These are phyloP conservation scores for Austroboletus novae-zelandiae DNA, from an alignment of 1,284 basidiomycete genomes.

Conservation along the genomic window DNA sequence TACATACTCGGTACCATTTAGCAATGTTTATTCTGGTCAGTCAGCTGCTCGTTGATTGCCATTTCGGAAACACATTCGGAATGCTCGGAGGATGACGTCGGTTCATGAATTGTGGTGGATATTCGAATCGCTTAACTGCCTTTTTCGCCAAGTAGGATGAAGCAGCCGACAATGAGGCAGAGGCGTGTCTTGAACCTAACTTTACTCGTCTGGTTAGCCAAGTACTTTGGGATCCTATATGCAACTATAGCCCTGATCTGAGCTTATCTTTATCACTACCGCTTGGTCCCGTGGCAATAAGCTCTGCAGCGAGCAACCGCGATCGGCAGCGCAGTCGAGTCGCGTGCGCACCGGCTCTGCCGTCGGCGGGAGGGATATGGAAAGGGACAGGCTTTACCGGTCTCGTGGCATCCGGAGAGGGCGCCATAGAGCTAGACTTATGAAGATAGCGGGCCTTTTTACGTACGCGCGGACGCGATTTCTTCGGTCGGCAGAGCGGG, in stretches of 20 bases:
- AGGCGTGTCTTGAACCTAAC: slow-evolving; percentile 24
- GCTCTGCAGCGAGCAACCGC: slow-evolving; percentile 4
- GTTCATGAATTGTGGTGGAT: background rate
- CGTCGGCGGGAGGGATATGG: background rate
- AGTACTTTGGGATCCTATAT: background rate
- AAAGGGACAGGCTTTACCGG: background rate
- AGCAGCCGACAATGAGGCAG: slow-evolving; percentile 26
- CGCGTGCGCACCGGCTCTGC: background rate
- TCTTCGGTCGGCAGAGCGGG: too few species aligned
- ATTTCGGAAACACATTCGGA: too few species aligned
- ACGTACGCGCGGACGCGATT: slow-evolving; percentile 11
- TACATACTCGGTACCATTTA: slow-evolving; percentile 1
- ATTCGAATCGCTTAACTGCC: background rate
- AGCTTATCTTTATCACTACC: slow-evolving; percentile 4
- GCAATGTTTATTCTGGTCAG: too few species aligned
- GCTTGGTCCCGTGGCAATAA: slow-evolving; percentile 22
- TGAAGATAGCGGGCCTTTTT: slow-evolving; percentile 4
- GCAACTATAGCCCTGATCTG: slow-evolving; percentile 1
- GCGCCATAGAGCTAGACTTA: background rate
- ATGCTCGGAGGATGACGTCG: slow-evolving; percentile 1
- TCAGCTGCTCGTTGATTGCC: too few species aligned
- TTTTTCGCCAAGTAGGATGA: slow-evolving; percentile 14
- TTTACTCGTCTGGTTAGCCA: slow-evolving; percentile 3
- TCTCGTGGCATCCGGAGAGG: background rate
- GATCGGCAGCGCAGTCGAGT: background rate